phyloP scores from a whole-genome alignment of 371 early-diverging fungal species.

The Cokeromyces recurvatus region DNA sequence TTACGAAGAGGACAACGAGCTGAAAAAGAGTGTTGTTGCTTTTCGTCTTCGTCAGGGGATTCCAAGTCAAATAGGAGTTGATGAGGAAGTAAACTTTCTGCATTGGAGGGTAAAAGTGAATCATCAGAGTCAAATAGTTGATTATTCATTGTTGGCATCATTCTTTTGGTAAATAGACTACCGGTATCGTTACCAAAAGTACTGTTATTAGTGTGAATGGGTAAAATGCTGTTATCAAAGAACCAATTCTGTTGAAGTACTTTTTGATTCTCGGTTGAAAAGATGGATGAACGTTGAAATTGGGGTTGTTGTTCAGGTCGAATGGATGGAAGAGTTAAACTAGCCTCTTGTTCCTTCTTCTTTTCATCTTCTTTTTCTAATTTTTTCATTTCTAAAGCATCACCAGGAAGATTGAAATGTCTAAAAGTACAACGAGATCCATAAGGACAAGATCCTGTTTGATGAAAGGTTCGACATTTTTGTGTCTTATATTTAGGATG shows the following conservation, averaged over 20 bases:
- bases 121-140: constrained; percentile 10
- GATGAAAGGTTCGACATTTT: constrained; percentile 84
- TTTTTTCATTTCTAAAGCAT: constrained; percentile 17
- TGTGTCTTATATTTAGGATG: constrained; percentile 97
- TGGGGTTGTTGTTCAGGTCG: not conserved
- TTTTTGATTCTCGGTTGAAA: constrained; percentile 8
- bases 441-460: constrained; percentile 91
- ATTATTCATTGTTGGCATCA: not conserved
- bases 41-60: constrained; percentile 15
- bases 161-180: not conserved
- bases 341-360: not conserved
- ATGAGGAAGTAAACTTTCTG: constrained; percentile 34
- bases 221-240: not conserved
- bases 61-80: constrained; percentile 27
- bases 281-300: constrained; percentile 4
- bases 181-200: not conserved
- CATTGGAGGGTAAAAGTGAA: constrained; percentile 22
- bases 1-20: constrained; percentile 14
- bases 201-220: not conserved
- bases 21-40: too few relatives aligned
- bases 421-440: constrained; percentile 95
- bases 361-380: constrained; percentile 13
- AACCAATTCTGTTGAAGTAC: constrained; percentile 11
- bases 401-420: constrained; percentile 50
- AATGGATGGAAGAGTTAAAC: too few relatives aligned